These are phyloP conservation scores for Neurospora pannonica DNA, from an alignment of 495 filamentous ascomycete species.

Conservation along the genomic window DNA sequence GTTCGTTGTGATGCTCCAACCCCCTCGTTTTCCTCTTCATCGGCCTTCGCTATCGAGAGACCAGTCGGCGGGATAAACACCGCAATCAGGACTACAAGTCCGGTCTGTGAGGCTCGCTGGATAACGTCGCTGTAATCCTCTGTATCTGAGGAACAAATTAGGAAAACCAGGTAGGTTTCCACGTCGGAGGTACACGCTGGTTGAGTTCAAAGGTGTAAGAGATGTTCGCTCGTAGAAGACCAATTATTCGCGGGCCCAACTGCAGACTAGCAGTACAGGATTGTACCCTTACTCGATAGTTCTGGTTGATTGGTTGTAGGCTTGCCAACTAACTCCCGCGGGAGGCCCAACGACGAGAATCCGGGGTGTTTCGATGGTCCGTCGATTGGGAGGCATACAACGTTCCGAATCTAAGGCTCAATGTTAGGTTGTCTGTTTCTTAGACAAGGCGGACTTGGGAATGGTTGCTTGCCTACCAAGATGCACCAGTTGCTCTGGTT, in stretches of 20 bases:
- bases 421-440: background rate
- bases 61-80: background rate
- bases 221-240: background rate
- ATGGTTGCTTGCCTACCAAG: background rate
- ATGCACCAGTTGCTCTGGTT: background rate
- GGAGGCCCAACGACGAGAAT: background rate
- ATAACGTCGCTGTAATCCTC: background rate
- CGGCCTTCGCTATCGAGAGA: background rate
- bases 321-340: background rate
- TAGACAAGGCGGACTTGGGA: background rate
- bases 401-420: background rate
- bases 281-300: background rate
- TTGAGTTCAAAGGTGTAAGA: background rate
- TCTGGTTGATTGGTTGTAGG: background rate
- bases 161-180: background rate
- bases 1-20: background rate
- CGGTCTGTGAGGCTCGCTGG: background rate
- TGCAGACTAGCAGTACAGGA: background rate
- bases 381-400: background rate
- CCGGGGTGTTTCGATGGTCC: background rate
- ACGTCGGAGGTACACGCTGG: background rate
- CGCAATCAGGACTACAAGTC: background rate
- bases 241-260: background rate
- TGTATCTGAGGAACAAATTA: background rate
- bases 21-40: background rate